Percentiles rank a stretch among this genome's conserved stretches.
Conservation (phyloP, 2,329 filamentous ascomycete genomes). For the Pseudogymnoascus verrucosus region DNA sequence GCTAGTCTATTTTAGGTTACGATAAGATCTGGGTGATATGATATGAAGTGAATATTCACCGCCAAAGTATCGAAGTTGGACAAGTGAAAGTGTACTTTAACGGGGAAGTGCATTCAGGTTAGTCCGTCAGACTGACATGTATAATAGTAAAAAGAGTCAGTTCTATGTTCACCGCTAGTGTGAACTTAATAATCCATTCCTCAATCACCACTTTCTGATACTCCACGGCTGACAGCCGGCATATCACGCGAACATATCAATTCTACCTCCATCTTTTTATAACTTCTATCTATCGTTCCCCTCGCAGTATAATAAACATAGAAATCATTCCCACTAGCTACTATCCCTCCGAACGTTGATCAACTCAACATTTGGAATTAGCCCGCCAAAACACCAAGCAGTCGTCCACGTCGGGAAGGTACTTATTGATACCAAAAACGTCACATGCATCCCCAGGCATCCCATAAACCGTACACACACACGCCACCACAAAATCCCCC, state of each 20-base stretch:
- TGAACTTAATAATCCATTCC: not conserved
- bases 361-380: not conserved
- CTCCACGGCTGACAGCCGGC: not conserved
- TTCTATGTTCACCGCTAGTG: no score
- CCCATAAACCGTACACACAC: not conserved
- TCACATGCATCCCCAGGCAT: slow-evolving; percentile 6
- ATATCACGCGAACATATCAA: not conserved
- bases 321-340: not conserved
- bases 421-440: not conserved
- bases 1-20: not conserved
- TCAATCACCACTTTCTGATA: not conserved
- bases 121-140: no score
- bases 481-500: not conserved
- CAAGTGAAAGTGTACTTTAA: not conserved
- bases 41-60: not conserved
- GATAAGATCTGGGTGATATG: not conserved
- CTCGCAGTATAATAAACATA: not conserved
- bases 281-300: not conserved
- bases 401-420: slow-evolving; percentile 1
- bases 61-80: not conserved
- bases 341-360: not conserved
- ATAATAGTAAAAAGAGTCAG: no score
- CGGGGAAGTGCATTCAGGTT: not conserved
- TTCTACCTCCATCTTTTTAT: not conserved
- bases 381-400: not conserved